Conservation (phyloP, 768 basidiomycete genomes). For the Cantharellus anzutake region DNA sequence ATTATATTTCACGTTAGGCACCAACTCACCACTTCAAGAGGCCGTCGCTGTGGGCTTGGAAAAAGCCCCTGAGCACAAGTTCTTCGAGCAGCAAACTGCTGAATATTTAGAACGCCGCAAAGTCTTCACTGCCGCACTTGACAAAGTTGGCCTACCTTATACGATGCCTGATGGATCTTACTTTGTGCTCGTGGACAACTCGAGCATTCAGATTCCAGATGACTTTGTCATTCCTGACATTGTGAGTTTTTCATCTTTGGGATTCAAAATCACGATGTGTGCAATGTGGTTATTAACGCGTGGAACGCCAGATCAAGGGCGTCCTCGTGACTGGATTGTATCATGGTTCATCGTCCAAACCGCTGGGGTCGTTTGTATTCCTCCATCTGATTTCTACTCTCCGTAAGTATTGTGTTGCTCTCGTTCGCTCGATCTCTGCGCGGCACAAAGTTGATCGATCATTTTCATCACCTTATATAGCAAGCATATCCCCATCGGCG, state of each 20-base stretch:
- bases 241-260: not conserved
- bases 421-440: not conserved
- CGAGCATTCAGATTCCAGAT: not conserved
- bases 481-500: conserved; percentile 71
- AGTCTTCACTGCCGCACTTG: conserved; percentile 63
- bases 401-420: not conserved
- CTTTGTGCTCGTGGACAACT: conserved; percentile 46
- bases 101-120: conserved; percentile 70
- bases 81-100: conserved; percentile 54
- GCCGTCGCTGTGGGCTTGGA: conserved; percentile 84
- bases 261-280: not conserved
- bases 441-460: not conserved
- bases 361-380: conserved; percentile 81
- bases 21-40: conserved; percentile 89
- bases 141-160: conserved; percentile 66
- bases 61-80: conserved; percentile 45
- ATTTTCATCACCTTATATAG: conserved; percentile 11
- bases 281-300: not conserved
- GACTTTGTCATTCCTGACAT: not conserved
- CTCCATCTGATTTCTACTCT: conserved; percentile 66
- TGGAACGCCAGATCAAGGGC: not conserved
- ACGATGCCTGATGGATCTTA: conserved; percentile 81
- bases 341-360: conserved; percentile 83
- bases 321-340: not conserved
- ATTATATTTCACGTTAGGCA: conserved; percentile 12